Evolutionary conservation across 441 rosid genomes (phyloP), one percentile per base, ranked within the genome.

Genomic region (Erodium chrysanthum): DNA sequence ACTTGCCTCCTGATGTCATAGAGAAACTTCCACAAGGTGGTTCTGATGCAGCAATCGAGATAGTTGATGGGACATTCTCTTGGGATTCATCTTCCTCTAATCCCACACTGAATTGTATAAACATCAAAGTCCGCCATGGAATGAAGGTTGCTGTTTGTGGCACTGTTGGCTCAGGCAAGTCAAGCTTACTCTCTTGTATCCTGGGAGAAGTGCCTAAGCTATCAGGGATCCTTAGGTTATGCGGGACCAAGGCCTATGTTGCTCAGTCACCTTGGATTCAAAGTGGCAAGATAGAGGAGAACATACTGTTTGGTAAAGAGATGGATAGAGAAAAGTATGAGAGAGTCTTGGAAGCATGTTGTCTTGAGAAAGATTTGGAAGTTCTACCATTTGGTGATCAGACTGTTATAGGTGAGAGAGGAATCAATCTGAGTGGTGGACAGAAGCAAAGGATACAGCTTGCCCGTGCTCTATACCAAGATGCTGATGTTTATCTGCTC

Each of bases 221-320:
- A 66, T 84, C 91, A 0, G 87, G 89, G 20, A 68, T 73, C 7
- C 18, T 82, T 14, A 83, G 72, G 71, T 14, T 84, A 35, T 83
- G 83, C 64, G 97, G 97, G 52, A 75, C 76, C 37, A 84, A 85
- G 77, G 97, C 96, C 15, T 91, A 84, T 52, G 88, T 86, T 72
- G 79, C 96, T 50, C 96, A 88, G 73, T 86, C 96, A n/a, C 89
- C 96, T 20, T 92, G 98, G 98, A 90, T 88, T 66, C 95, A 86
- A 74, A 88, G 96, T 66, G 89, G 96, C 50, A 88, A 75, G 74
- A 82, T 92, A 22, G 90, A 85, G 73, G 93, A 86, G 18, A 92
- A 92, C 75, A 83, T 90, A 42, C 70, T 88, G 74, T 92, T 92
- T 72, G 92, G 98, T 37, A 77, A 80, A 73, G 79, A 58, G 59